A percentile compares a stretch with the other conserved stretches of the same genome.
Evolutionary conservation across 345 rosid species (phyloP).

Genomic region (Corymbia maculata): DNA sequence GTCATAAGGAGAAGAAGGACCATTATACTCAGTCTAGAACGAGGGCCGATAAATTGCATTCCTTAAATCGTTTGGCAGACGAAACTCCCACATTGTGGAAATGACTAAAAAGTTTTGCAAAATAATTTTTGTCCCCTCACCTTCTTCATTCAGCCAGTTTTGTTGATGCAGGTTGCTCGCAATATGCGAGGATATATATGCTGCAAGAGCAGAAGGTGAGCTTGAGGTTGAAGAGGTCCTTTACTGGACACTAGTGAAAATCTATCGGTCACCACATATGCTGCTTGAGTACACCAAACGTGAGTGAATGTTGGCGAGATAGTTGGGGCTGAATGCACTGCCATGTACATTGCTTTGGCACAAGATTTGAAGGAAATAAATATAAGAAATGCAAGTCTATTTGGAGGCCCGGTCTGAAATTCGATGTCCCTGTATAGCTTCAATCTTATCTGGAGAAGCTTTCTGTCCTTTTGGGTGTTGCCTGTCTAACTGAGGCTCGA

Average conservation of each 20-base stretch:
- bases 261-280: slow-evolving; percentile 38
- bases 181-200: slow-evolving; percentile 36
- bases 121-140: not conserved
- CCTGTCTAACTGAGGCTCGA: not conserved
- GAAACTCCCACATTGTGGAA: not conserved
- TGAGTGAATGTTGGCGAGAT: not conserved
- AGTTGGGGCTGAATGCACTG: not conserved
- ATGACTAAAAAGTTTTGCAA: not conserved
- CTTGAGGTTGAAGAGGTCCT: slow-evolving; percentile 41
- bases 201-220: slow-evolving; percentile 45
- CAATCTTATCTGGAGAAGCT: not conserved
- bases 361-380: not conserved
- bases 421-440: not conserved
- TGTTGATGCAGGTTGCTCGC: slow-evolving; percentile 25
- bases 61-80: not conserved
- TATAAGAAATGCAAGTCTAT: not conserved
- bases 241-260: slow-evolving; percentile 35
- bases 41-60: not conserved
- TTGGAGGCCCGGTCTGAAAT: not conserved
- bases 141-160: not conserved
- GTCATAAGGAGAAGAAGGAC: not conserved
- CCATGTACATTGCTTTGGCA: not conserved
- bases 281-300: slow-evolving; percentile 36
- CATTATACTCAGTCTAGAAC: not conserved
- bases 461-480: not conserved